phyloP scores from a whole-genome alignment of 169 alveolate genomes.

The Plasmodium adleri region DNA sequence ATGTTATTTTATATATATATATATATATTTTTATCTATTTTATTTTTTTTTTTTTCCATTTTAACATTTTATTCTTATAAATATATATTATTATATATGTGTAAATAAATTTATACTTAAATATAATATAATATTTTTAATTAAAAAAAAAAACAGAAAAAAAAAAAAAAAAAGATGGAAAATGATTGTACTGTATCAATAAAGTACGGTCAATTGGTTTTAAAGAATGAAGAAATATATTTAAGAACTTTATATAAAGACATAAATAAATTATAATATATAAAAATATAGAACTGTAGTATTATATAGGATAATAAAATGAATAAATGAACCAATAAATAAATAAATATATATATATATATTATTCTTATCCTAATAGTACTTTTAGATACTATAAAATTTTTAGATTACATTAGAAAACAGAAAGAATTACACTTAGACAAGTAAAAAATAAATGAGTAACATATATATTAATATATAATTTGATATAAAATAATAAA shows the following conservation, averaged over 20 bases:
- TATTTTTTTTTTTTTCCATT: background rate
- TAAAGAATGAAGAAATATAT: background rate
- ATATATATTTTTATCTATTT: background rate
- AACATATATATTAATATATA: too few species aligned
- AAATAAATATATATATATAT: too few species aligned
- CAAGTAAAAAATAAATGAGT: too few species aligned
- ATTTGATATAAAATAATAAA: too few species aligned
- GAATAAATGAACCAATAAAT: too few species aligned
- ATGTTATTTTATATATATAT: background rate
- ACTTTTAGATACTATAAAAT: too few species aligned
- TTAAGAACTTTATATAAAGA: background rate
- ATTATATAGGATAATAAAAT: background rate
- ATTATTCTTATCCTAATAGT: too few species aligned
- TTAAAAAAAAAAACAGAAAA: too few species aligned
- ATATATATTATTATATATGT: background rate
- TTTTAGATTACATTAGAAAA: too few species aligned
- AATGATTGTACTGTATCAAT: background rate
- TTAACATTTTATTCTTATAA: background rate
- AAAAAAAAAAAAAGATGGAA: background rate
- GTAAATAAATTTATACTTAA: background rate
- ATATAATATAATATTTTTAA: background rate
- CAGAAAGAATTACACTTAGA: too few species aligned
- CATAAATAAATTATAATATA: background rate
- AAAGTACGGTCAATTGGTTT: background rate
- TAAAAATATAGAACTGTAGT: background rate